Evolutionary conservation across 352 stramenopile genomes (phyloP).

Genomic region (Sclerospora graminicola): DNA sequence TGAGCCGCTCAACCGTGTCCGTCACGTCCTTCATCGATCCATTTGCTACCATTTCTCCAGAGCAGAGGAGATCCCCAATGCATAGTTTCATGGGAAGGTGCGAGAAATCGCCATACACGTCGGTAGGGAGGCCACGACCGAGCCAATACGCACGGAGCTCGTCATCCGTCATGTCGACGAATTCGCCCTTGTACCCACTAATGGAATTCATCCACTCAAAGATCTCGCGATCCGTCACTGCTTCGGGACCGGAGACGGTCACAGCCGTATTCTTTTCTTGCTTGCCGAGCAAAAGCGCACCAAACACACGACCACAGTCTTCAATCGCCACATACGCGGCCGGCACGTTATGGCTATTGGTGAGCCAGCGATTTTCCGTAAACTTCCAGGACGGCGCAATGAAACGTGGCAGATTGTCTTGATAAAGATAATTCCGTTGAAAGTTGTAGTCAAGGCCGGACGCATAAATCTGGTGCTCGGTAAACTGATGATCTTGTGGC

Average conservation of each 20-base stretch:
- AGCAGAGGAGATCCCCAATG: slow-evolving; percentile 19
- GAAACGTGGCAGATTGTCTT: slow-evolving; percentile 20
- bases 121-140: slow-evolving; percentile 10
- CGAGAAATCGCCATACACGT: slow-evolving; percentile 17
- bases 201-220: slow-evolving; percentile 19
- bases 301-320: slow-evolving; percentile 16
- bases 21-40: slow-evolving; percentile 18
- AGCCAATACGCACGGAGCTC: slow-evolving; percentile 16
- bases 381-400: slow-evolving; percentile 26
- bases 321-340: slow-evolving; percentile 16
- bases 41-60: slow-evolving; percentile 15
- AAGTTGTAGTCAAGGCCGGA: slow-evolving; percentile 27
- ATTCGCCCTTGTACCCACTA: slow-evolving; percentile 18
- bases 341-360: slow-evolving; percentile 17
- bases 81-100: slow-evolving; percentile 17
- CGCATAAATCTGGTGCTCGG: slow-evolving; percentile 12
- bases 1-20: slow-evolving; percentile 18
- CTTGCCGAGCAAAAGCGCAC: slow-evolving; percentile 14
- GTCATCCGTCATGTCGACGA: slow-evolving; percentile 21
- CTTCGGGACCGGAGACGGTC: slow-evolving; percentile 14
- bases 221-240: slow-evolving; percentile 14
- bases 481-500: slow-evolving; percentile 19
- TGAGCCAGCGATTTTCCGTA: slow-evolving; percentile 20
- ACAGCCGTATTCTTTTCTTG: slow-evolving; percentile 16
- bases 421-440: slow-evolving; percentile 29